Evolutionary conservation across 2,329 filamentous ascomycete genomes (phyloP).

Genomic region (Phoma herbarum): DNA sequence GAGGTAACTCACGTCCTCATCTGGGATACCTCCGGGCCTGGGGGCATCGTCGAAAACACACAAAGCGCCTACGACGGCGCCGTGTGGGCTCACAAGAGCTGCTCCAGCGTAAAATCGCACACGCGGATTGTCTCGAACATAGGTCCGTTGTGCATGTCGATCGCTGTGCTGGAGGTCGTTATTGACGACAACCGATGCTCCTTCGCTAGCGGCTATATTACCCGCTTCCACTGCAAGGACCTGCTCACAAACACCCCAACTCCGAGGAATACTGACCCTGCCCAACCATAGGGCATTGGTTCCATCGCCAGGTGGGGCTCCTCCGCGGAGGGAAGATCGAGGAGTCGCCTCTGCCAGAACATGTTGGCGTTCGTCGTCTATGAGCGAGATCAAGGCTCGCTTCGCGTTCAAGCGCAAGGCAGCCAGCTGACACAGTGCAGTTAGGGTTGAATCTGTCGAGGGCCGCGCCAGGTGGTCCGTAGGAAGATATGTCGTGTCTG

Average conservation of each 20-base stretch:
- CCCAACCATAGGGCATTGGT: slow-evolving; percentile 39
- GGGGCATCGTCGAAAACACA: slow-evolving; percentile 37
- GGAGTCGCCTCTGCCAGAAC: slow-evolving; percentile 52
- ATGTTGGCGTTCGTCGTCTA: slow-evolving; percentile 47
- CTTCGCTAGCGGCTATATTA: not conserved
- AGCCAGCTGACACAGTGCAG: slow-evolving; percentile 49
- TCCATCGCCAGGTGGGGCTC: not conserved
- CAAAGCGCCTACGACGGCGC: slow-evolving; percentile 37
- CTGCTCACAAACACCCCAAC: slow-evolving; percentile 37
- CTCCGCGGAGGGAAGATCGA: slow-evolving; percentile 33
- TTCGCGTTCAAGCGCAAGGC: slow-evolving; percentile 44
- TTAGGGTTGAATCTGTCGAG: slow-evolving; percentile 43
- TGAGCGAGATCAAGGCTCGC: slow-evolving; percentile 49
- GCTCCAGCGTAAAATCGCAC: slow-evolving; percentile 43
- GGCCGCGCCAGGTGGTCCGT: slow-evolving; percentile 27
- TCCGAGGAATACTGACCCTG: slow-evolving; percentile 41
- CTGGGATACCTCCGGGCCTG: slow-evolving; percentile 24
- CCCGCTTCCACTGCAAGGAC: slow-evolving; percentile 21
- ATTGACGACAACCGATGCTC: slow-evolving; percentile 21
- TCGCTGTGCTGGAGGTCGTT: slow-evolving; percentile 22
- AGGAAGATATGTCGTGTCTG: slow-evolving; percentile 21
- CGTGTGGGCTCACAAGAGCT: slow-evolving; percentile 34
- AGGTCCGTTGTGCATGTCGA: slow-evolving; percentile 26
- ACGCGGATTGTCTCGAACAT: slow-evolving; percentile 25
- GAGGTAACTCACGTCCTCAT: slow-evolving; percentile 24